Percentiles rank a stretch among this genome's conserved stretches.
phyloP scores from a whole-genome alignment of 495 filamentous ascomycete genomes.

The Aspergillus saccharolyticus region DNA sequence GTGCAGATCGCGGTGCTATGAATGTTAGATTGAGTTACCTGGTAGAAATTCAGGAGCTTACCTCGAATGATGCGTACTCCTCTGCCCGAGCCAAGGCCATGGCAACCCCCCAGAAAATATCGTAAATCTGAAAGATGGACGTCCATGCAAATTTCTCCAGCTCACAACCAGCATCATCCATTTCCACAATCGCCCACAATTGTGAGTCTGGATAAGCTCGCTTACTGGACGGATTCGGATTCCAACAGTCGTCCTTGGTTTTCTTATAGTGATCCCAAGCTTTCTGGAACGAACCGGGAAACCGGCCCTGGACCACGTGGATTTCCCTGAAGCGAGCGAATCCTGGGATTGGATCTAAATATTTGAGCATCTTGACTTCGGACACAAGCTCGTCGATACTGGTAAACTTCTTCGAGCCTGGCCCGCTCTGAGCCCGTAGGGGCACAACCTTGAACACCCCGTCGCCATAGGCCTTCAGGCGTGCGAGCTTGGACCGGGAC shows the following conservation, averaged over 20 bases:
- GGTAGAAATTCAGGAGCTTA: slow-evolving; percentile 20
- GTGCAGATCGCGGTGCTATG: slow-evolving; percentile 78
- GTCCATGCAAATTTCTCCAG: slow-evolving; percentile 58
- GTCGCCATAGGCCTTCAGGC: slow-evolving; percentile 36
- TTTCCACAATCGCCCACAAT: slow-evolving; percentile 76
- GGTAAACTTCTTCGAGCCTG: slow-evolving; percentile 45
- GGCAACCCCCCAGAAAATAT: slow-evolving; percentile 78
- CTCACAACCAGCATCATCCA: slow-evolving; percentile 79
- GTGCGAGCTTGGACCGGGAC: slow-evolving; percentile 39
- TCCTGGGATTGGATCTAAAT: slow-evolving; percentile 73
- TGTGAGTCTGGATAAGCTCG: slow-evolving; percentile 59
- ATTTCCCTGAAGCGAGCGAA: slow-evolving; percentile 85
- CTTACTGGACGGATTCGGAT: slow-evolving; percentile 60
- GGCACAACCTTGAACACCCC: slow-evolving; percentile 50
- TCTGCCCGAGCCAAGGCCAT: slow-evolving; percentile 76
- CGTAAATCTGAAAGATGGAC: slow-evolving; percentile 63
- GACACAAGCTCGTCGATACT: slow-evolving; percentile 51
- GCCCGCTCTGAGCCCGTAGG: slow-evolving; percentile 38
- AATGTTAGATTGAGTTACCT: slow-evolving; percentile 4
- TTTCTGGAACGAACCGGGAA: slow-evolving; percentile 54
- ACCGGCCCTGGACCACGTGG: slow-evolving; percentile 65
- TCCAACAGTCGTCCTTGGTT: slow-evolving; percentile 53
- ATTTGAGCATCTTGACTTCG: slow-evolving; percentile 72
- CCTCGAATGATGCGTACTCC: slow-evolving; percentile 67
- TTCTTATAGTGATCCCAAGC: slow-evolving; percentile 63